Evolutionary conservation across 1,139 yeast species (phyloP).

Genomic region (Hanseniaspora gamundiae): DNA sequence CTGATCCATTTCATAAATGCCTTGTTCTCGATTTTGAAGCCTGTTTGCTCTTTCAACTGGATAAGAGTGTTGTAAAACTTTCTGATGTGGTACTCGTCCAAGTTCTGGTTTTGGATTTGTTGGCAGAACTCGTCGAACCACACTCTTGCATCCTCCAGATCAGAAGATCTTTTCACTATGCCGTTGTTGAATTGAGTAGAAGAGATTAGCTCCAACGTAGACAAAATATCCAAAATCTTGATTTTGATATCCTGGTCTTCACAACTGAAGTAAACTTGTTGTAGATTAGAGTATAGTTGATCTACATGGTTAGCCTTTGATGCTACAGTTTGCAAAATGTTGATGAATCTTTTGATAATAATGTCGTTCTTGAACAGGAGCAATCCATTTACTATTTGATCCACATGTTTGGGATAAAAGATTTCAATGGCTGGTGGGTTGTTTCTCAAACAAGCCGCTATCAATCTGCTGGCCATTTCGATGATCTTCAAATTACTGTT

Average conservation of each 20-base stretch:
- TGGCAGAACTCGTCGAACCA: conserved; percentile 20
- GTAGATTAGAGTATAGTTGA: conserved; percentile 2
- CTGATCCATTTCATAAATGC: conserved; percentile 53
- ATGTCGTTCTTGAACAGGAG: neutral
- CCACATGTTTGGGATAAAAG: conserved; percentile 6
- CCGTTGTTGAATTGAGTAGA: conserved; percentile 4
- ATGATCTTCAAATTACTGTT: conserved; percentile 19
- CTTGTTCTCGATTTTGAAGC: conserved; percentile 17
- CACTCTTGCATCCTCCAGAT: conserved; percentile 10
- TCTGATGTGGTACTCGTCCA: conserved; percentile 32
- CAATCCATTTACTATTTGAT: conserved; percentile 3
- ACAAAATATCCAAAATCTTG: conserved; percentile 21
- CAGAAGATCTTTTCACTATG: conserved; percentile 9
- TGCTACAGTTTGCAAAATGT: conserved; percentile 9
- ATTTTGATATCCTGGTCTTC: conserved; percentile 19
- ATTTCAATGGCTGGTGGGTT: conserved; percentile 50
- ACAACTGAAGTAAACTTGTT: conserved; percentile 2
- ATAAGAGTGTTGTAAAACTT: conserved; percentile 34
- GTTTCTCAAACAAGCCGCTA: conserved; percentile 54
- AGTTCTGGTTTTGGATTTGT: conserved; percentile 17
- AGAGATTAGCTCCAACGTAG: conserved; percentile 11
- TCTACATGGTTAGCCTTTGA: conserved; percentile 3
- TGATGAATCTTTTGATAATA: conserved; percentile 6
- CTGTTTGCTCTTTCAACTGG: conserved; percentile 21
- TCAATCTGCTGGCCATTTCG: conserved; percentile 39